Base-by-base conservation (phyloP, 352 stramenopile species). In the Globisporangium megalacanthum region DNA sequence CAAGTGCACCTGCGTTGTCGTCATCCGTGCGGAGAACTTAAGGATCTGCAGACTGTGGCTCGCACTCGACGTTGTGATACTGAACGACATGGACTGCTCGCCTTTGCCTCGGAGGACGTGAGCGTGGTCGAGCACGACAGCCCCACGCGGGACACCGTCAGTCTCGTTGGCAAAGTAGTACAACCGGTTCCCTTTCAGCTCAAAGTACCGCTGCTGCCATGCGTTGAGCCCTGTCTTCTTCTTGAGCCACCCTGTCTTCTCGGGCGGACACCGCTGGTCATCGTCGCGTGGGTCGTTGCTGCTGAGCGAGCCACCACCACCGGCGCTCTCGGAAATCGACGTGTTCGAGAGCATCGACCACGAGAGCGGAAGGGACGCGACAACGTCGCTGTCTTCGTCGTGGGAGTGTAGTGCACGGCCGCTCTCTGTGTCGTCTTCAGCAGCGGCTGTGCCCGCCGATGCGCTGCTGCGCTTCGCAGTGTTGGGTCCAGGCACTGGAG, bases 141-240 rank as follows among this genome's bases (percentile, higher is more conserved):
- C 83, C 14, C 79, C 83, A 33, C 75, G 70, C 17, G 83, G 79
- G 19, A 93, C 73, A 31, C 83, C 83, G 57, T 89, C 83, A 17
- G 66, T 85, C 54, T 91, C 80, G 57, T 62, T 84, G 29, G 73
- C 70, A 52, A 90, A 92, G 62, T 90, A 93, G 61, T 88, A 93
- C 20, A 93, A 49, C 0, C 80, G 79, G 47, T 89, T 89, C 31
- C 83, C 80, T 50, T 91, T 89, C 33, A 91, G 72, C 59, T 93
- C 83, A 52, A 91, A 93, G 64, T 86, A 93, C 17, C 83, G 77
- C 46, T 72, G 64, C 41, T 93, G 80, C 83, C 79, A 91, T 29
- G 83, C 72, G 41, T 83, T 89, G 13, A 90, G 59, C n/a, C 83
- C 83, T 33, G 77, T 87, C 48, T 86, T 85, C 65, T 91, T 93